Evolutionary conservation across 805 yeast genomes (phyloP).

Genomic region (Saturnispora gosingensis): DNA sequence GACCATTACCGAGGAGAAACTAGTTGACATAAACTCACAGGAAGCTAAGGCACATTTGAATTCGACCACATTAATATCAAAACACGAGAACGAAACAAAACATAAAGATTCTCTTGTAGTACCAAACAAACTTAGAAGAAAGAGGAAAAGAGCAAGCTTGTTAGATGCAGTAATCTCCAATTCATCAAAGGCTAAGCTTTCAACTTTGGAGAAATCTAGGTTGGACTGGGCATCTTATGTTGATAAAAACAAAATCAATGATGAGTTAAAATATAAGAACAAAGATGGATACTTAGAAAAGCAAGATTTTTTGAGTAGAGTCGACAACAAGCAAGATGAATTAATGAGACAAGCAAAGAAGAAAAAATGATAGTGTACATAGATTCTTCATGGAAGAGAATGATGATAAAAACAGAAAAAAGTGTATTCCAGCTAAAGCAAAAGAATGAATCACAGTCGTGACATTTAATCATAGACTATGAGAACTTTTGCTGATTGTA

Average conservation of each 20-base stretch:
- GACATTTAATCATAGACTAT: no score
- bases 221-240: constrained; percentile 94
- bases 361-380: background rate
- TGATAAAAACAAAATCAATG: constrained; percentile 74
- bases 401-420: background rate
- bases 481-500: background rate
- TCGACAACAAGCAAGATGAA: constrained; percentile 49
- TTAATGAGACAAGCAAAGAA: constrained; percentile 35
- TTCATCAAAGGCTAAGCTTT: constrained; percentile 65
- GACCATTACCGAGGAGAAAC: constrained; percentile 63
- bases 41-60: constrained; percentile 78
- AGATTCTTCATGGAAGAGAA: background rate
- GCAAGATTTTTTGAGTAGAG: constrained; percentile 79
- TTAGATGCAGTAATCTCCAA: constrained; percentile 67
- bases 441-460: no score
- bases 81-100: background rate
- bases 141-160: constrained; percentile 64
- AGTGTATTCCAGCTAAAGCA: background rate
- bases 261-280: constrained; percentile 71
- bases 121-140: constrained; percentile 17
- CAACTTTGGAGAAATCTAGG: constrained; percentile 86
- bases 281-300: constrained; percentile 87
- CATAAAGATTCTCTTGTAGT: background rate
- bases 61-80: constrained; percentile 30
- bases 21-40: constrained; percentile 68